Evolutionary conservation across 2,329 filamentous ascomycete genomes (phyloP), one percentile per base, ranked within the genome.

Genomic region (Alternaria brassicae): DNA sequence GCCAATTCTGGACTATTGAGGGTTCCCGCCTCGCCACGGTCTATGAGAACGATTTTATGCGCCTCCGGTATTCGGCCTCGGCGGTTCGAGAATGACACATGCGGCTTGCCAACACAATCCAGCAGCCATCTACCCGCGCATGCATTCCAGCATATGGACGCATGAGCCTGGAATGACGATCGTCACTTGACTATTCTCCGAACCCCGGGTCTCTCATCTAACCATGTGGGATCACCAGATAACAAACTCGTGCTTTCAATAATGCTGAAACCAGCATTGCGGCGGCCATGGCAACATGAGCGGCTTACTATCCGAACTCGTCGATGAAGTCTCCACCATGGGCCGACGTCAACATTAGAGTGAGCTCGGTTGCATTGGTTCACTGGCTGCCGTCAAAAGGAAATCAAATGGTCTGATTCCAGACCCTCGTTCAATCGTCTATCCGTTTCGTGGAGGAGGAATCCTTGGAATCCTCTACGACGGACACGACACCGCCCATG

Each of bases 371-470:
- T 60, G 56, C 53, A 41, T 42, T 53, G 45, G 42, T 48, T 50
- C 45, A 44, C 32, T 47, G 42, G 30, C 34, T 53, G 23, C 58
- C 50, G 60, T 57, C 48, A 45, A 66, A 63, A 64, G 60, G 39
- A 54, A 56, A 59, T 32, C 28, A 47, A 49, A 61, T 65, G 36
- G 58, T 49, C 62, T 45, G 53, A 61, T 61, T 44, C 39, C n/a
- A 15, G 39, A 50, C 36, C 51, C 56, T 50, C 58, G 62, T 52
- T 17, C 40, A 27, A 34, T 58, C 34, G 41, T 48, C 27, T 45
- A 45, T 47, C 56, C 50, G 56, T 58, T 58, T 48, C 34, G 50
- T 34, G 40, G 48, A 57, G 41, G 19, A 50, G 19, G 17, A 50
- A 45, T 56, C 41, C 36, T 56, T 58, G 34, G 55, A 56, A 50